phyloP scores from a whole-genome alignment of 2,329 filamentous ascomycete species.

The Cladosporium halotolerans region DNA sequence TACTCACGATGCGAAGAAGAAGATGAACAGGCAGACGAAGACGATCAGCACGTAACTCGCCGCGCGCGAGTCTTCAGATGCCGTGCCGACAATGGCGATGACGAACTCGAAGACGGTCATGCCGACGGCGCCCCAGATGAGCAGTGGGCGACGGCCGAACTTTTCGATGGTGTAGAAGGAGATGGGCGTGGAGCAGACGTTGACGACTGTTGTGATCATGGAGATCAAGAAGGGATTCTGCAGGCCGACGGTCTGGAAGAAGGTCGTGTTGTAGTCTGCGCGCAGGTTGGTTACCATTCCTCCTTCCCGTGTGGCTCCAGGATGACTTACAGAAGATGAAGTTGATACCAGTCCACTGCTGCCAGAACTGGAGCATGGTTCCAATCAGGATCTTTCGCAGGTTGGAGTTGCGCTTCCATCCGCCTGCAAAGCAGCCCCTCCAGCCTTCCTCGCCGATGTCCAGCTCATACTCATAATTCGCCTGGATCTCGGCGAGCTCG shows the following conservation, averaged over 20 bases:
- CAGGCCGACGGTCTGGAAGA: slow-evolving; percentile 74
- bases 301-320: neutral
- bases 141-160: slow-evolving; percentile 71
- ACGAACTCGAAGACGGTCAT: slow-evolving; percentile 86
- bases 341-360: slow-evolving; percentile 76
- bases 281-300: neutral
- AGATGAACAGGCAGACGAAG: slow-evolving; percentile 88
- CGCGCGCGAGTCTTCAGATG: slow-evolving; percentile 37
- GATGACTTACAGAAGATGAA: slow-evolving; percentile 60
- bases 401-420: slow-evolving; percentile 47
- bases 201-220: slow-evolving; percentile 82
- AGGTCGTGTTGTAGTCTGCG: slow-evolving; percentile 59
- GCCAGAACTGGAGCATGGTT: slow-evolving; percentile 43
- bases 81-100: slow-evolving; percentile 60
- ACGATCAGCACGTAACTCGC: slow-evolving; percentile 58
- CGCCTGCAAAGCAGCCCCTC: slow-evolving; percentile 52
- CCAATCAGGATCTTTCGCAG: slow-evolving; percentile 44
- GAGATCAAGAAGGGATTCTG: slow-evolving; percentile 74
- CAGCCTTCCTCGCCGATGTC: slow-evolving; percentile 51
- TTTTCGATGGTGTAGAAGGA: slow-evolving; percentile 84
- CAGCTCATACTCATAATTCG: slow-evolving; percentile 82
- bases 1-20: slow-evolving; percentile 66
- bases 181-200: slow-evolving; percentile 76
- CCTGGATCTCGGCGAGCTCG: slow-evolving; percentile 79
- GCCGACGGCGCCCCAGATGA: slow-evolving; percentile 69